Evolutionary conservation across 495 filamentous ascomycete genomes (phyloP).

Genomic region (Podospora fimiseda): DNA sequence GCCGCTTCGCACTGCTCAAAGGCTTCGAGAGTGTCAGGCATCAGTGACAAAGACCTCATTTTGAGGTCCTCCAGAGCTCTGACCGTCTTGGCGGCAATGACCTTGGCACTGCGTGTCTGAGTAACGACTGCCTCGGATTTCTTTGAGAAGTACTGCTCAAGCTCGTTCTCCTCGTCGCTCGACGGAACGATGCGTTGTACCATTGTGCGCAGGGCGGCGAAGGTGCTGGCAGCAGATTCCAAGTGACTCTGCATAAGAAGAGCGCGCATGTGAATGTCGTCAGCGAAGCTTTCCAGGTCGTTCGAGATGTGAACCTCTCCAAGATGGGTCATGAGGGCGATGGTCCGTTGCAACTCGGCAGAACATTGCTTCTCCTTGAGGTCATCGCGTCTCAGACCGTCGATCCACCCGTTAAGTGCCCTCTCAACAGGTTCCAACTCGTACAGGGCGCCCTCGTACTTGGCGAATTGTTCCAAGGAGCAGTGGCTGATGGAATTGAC

Average conservation of each 20-base stretch:
- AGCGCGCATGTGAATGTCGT: conserved; percentile 67
- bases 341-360: conserved; percentile 71
- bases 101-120: conserved; percentile 75
- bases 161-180: conserved; percentile 52
- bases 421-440: conserved; percentile 92
- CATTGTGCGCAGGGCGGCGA: conserved; percentile 56
- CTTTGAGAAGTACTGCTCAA: conserved; percentile 58
- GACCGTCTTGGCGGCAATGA: conserved; percentile 72
- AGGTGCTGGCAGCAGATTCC: conserved; percentile 65
- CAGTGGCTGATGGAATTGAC: conserved; percentile 69
- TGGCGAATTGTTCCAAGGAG: conserved; percentile 66
- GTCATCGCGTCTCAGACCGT: conserved; percentile 74
- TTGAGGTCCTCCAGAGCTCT: conserved; percentile 73
- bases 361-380: conserved; percentile 77
- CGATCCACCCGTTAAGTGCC: conserved; percentile 83
- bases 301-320: conserved; percentile 70
- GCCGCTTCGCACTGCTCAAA: conserved; percentile 55
- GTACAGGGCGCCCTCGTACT: conserved; percentile 68
- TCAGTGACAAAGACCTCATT: conserved; percentile 67
- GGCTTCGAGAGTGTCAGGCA: conserved; percentile 45
- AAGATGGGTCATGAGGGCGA: conserved; percentile 79
- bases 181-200: conserved; percentile 55
- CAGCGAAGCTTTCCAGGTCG: conserved; percentile 69
- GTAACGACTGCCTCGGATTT: conserved; percentile 66
- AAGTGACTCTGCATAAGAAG: conserved; percentile 73